Percentiles rank a stretch among this genome's conserved stretches.
phyloP scores from a whole-genome alignment of 2,329 filamentous ascomycete species.

The Arthrobotrys pseudoclavata region DNA sequence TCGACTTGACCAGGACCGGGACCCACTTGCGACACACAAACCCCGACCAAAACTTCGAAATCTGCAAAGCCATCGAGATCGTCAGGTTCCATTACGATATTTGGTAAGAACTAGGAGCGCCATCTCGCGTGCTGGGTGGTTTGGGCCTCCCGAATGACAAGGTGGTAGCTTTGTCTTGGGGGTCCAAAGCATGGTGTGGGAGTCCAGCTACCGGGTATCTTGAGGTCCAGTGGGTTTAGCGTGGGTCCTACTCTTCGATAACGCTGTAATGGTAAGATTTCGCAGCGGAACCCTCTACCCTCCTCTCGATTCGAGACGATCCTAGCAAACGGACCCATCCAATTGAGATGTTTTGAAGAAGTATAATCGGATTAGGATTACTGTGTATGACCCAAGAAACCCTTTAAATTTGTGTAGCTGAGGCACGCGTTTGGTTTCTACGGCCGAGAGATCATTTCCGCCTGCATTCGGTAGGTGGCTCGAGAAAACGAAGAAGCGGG shows the following conservation, averaged over 20 bases:
- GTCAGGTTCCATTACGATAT: slow-evolving; percentile 28
- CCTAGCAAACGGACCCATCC: neutral
- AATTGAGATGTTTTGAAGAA: neutral
- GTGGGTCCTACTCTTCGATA: neutral
- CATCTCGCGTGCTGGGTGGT: slow-evolving; percentile 26
- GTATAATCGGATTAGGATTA: slow-evolving; percentile 2
- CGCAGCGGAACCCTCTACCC: slow-evolving; percentile 4
- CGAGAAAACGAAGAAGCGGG: neutral
- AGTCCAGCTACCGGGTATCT: slow-evolving; percentile 46
- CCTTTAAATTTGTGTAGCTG: neutral
- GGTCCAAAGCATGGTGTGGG: slow-evolving; percentile 29
- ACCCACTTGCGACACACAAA: neutral
- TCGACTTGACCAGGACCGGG: slow-evolving; percentile 4
- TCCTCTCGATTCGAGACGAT: slow-evolving; percentile 14
- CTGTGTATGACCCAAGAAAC: no score
- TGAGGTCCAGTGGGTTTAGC: neutral
- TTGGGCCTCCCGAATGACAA: slow-evolving; percentile 22
- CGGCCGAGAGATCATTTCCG: neutral
- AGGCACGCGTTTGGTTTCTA: neutral
- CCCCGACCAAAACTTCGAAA: slow-evolving; percentile 9
- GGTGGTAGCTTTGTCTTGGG: slow-evolving; percentile 17
- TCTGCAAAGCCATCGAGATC: slow-evolving; percentile 29
- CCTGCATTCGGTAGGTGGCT: neutral
- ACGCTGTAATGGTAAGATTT: neutral
- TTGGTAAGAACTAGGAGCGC: slow-evolving; percentile 10